These are phyloP conservation scores for Dalbergia cultrata DNA, from an alignment of 306 rosid genomes.

Conservation along the genomic window DNA sequence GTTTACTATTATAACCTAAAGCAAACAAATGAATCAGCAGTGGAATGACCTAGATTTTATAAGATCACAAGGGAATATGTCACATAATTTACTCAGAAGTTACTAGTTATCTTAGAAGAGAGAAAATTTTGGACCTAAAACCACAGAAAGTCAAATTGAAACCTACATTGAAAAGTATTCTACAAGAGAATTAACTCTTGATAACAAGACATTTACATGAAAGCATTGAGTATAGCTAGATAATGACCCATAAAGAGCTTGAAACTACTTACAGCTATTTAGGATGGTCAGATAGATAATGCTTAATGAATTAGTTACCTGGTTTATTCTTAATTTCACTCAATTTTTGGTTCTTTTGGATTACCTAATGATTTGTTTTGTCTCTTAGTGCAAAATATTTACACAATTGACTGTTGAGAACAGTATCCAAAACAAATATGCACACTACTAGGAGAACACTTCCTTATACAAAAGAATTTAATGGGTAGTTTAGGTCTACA, in stretches of 20 bases:
- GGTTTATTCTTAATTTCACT: background rate
- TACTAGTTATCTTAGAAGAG: slow-evolving; percentile 1
- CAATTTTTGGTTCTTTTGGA: slow-evolving; percentile 3
- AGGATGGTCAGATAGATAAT: background rate
- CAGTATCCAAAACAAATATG: slow-evolving; percentile 14
- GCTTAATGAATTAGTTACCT: background rate
- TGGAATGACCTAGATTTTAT: background rate
- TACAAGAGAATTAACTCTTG: slow-evolving; percentile 8
- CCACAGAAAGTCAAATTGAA: slow-evolving; percentile 24
- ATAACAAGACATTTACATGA: background rate
- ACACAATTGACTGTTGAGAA: slow-evolving; percentile 25
- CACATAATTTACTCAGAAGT: slow-evolving; percentile 21
- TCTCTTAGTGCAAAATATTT: background rate
- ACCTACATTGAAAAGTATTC: slow-evolving; percentile 12
- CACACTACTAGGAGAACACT: background rate
- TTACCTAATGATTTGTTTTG: slow-evolving; percentile 1
- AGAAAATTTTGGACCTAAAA: slow-evolving; percentile 30
- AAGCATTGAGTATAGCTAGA: slow-evolving; percentile 5
- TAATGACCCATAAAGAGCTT: slow-evolving; percentile 12
- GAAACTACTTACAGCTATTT: background rate
- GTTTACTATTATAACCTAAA: slow-evolving; percentile 37
- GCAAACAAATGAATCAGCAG: slow-evolving; percentile 20
- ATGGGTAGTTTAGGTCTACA: background rate
- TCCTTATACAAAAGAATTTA: slow-evolving; percentile 9
- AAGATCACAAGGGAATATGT: slow-evolving; percentile 21